Evolutionary conservation across 495 filamentous ascomycete genomes (phyloP), one percentile per base, ranked within the genome.

Genomic region (Penicillium maclennaniae): DNA sequence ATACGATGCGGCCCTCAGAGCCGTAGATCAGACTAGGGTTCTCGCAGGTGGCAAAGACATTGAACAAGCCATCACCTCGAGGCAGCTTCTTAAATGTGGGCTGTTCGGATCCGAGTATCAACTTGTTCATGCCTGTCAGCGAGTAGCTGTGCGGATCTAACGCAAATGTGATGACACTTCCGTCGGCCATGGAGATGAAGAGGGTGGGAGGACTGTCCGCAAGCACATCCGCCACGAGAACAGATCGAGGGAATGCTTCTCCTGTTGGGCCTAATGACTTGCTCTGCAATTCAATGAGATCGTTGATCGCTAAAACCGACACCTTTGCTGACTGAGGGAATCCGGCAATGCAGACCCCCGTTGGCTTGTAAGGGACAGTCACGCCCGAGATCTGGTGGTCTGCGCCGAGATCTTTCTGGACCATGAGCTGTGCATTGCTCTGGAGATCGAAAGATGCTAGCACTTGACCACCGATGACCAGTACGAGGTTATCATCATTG

Each of bases 171-270:
- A 93, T 80, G 9, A 99, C 87, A 59, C 87, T 88, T 21, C 93
- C 93, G 69, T 97, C 92, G 19, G 92, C 90, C 84, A 96, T 89
- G n/a, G 91, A 87, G 23, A 96, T 76, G 54, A 99, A 91, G 2
- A 99, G 72, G 0, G 87, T 96, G 2, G 90, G 85, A 15, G 82
- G 79, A 49, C 73, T 75, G 26, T 77, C 65, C 12, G 67, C 65
- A 14, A 96, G 77, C 1, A 97, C 73, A 42, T 88, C 81, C 4
- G 87, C 85, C 10, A 97, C 75, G 2, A 88, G 81, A 4, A 97
- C 79, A 43, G 90, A 91, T 17, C 92, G 80, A 4, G 93, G 93
- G 43, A 95, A 85, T 8, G 88, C 85, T 12, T 84, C 81, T 17
- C 74, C 73, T 20, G 82, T 78, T 25, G 78, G 71, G 4, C 76